Percentiles rank a stretch among this genome's conserved stretches.
These are phyloP conservation scores for Entomortierella beljakovae DNA, from an alignment of 192 early-diverging fungal genomes.

Conservation along the genomic window DNA sequence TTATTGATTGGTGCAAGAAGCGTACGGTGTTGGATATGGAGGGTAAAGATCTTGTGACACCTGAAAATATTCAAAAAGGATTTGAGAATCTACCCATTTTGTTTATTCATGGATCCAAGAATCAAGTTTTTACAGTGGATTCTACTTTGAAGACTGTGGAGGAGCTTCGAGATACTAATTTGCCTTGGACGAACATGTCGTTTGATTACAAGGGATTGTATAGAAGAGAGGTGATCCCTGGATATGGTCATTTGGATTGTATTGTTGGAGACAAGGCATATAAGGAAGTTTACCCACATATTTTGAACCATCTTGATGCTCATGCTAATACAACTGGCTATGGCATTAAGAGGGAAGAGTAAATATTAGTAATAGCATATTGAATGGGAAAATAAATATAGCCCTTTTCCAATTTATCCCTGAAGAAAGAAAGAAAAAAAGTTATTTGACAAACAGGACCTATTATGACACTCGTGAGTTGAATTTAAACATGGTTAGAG, in stretches of 20 bases:
- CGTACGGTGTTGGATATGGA: constrained; percentile 26
- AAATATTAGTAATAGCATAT: not conserved
- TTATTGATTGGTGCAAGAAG: constrained; percentile 25
- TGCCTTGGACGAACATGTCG: constrained; percentile 35
- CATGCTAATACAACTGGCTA: constrained; percentile 31
- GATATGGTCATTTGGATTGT: constrained; percentile 51
- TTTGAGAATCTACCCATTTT: constrained; percentile 49
- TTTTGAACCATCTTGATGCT: constrained; percentile 26
- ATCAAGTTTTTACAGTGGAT: constrained; percentile 45
- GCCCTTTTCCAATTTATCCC: no score
- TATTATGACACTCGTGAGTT: no score
- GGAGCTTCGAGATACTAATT: constrained; percentile 19
- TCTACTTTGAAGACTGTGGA: constrained; percentile 36
- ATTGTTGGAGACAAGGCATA: constrained; percentile 43
- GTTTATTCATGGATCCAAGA: constrained; percentile 56
- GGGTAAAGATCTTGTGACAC: constrained; percentile 38
- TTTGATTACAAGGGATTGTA: constrained; percentile 43
- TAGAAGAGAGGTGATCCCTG: constrained; percentile 30
- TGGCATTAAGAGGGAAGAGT: constrained; percentile 13
- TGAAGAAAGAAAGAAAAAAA: no score
- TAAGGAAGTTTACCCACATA: constrained; percentile 42
- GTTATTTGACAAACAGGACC: no score
- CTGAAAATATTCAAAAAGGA: constrained; percentile 33
- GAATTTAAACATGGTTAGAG: no score
- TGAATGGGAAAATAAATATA: no score